Percentiles rank a stretch among this genome's conserved stretches.
These are phyloP conservation scores for Entomortierella parvispora DNA, from an alignment of 192 early-diverging fungal genomes.

Conservation along the genomic window DNA sequence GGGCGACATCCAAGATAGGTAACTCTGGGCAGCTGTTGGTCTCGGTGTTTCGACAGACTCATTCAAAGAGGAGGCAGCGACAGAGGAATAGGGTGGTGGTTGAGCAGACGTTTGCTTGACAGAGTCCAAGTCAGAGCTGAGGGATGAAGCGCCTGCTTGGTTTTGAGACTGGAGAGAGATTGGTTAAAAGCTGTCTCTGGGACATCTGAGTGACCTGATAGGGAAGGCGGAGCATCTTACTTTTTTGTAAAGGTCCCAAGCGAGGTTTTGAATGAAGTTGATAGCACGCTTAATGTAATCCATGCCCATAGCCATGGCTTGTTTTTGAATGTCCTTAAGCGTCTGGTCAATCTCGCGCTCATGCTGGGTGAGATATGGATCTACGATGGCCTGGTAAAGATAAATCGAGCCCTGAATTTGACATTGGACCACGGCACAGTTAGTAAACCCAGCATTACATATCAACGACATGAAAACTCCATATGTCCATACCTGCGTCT, in stretches of 20 bases:
- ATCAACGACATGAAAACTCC: conserved; percentile 3
- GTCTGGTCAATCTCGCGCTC: conserved; percentile 43
- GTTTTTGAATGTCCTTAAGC: conserved; percentile 31
- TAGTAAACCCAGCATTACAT: too few relatives aligned
- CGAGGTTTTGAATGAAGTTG: conserved; percentile 31
- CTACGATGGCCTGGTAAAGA: conserved; percentile 39
- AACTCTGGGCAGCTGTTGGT: background rate
- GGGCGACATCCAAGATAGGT: conserved; percentile 38
- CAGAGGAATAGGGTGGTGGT: too few relatives aligned
- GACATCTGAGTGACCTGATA: too few relatives aligned
- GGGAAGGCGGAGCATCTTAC: too few relatives aligned
- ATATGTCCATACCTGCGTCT: conserved; percentile 30
- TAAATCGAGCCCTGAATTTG: conserved; percentile 36
- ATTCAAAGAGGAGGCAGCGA: too few relatives aligned
- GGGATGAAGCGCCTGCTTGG: background rate
- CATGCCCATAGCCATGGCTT: conserved; percentile 45
- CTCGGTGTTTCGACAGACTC: too few relatives aligned
- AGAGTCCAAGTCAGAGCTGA: background rate
- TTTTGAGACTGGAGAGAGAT: background rate
- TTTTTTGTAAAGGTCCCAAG: conserved; percentile 42
- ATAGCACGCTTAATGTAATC: conserved; percentile 39
- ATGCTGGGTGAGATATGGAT: conserved; percentile 39
- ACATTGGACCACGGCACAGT: too few relatives aligned
- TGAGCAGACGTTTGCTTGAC: background rate
- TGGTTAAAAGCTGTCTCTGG: too few relatives aligned